Evolutionary conservation across 139 green algal genomes (phyloP), one percentile per base, ranked within the genome.

Genomic region (Micractinium conductrix): DNA sequence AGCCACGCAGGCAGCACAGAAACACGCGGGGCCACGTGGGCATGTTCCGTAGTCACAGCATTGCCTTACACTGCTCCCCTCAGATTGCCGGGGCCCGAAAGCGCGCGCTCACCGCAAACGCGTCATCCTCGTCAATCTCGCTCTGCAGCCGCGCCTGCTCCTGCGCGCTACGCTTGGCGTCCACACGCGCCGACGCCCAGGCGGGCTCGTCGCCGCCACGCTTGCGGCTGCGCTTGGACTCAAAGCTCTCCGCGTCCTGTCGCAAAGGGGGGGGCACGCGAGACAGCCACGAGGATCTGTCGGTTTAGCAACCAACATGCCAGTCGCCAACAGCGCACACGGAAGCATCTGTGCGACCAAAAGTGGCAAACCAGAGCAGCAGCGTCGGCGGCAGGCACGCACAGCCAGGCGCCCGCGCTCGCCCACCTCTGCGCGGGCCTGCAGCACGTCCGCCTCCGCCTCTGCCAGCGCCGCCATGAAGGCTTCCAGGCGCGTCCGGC

Each of bases 211-310:
- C 78, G 78, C 88, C 53, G 83, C 44, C 43, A 33, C 71, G 40
- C 24, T 50, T 45, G 22, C 90, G 85, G 79, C 90, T 72, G 38
- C 88, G 83, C 83, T 91, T 95, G 37, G 78, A 76, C 86, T 98
- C 95, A 85, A 95, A 94, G 58, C 89, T 91, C 84, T 97, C 94
- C 2, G 95, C 93, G 74, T 97, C 94, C 90, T 95, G 88, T n/a
- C n/a, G n/a, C n/a, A n/a, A n/a, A n/a, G n/a, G n/a, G n/a, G n/a
- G n/a, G n/a, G n/a, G n/a, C n/a, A n/a, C n/a, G n/a, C n/a, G n/a
- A n/a, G n/a, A n/a, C n/a, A n/a, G n/a, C n/a, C n/a, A n/a, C 5
- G 70, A 24, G 40, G 24, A 24, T 50, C 40, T 43, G 19, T 40
- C 40, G 28, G 1, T 8, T 35, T 12, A 30, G 70, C 16, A 37